Conservation (phyloP, 768 basidiomycete species). For the Dacryopinax spathularia region DNA sequence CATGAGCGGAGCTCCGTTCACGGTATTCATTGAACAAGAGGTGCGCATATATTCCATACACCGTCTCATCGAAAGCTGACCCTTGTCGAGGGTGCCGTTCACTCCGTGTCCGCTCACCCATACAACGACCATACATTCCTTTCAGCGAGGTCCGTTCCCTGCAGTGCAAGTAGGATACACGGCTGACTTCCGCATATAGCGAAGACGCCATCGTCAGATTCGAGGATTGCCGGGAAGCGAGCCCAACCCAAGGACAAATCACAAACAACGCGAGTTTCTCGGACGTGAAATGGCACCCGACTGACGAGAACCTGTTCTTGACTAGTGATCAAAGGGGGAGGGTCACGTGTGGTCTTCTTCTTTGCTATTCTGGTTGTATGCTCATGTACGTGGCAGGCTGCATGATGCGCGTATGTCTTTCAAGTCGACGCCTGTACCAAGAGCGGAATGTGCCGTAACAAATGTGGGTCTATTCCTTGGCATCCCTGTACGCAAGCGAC, state of each 20-base stretch:
- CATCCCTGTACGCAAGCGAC: background rate
- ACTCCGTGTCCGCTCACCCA: background rate
- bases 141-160: background rate
- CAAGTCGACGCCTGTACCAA: background rate
- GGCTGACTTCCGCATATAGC: no score
- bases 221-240: background rate
- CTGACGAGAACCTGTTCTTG: background rate
- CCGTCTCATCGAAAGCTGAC: no score
- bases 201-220: constrained; percentile 1
- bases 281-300: constrained; percentile 4
- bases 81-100: background rate
- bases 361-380: constrained; percentile 19
- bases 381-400: constrained; percentile 14
- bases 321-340: constrained; percentile 43
- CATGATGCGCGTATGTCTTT: background rate
- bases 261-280: background rate
- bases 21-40: background rate
- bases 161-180: no score
- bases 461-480: background rate
- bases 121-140: constrained; percentile 4
- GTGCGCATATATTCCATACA: background rate
- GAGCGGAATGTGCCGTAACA: background rate
- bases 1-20: background rate
- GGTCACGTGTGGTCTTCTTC: constrained; percentile 42
- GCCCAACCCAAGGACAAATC: background rate